Conservation (phyloP, 139 green algal species). For the Medakamo hakoo region DNA sequence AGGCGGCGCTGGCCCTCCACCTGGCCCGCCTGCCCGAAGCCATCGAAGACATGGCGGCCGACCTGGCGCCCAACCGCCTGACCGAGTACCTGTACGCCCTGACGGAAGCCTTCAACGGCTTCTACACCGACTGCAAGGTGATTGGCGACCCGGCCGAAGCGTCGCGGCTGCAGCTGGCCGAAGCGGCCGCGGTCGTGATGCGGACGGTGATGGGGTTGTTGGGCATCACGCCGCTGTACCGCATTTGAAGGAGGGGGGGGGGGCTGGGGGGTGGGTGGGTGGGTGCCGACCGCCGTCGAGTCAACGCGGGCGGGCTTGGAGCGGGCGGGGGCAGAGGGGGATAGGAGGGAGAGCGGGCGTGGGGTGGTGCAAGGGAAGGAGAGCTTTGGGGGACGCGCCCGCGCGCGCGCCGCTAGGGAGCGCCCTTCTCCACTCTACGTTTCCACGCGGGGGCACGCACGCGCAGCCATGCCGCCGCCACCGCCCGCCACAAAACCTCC, state of each 20-base stretch:
- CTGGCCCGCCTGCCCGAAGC: slow-evolving; percentile 55
- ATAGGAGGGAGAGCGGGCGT: too few relatives aligned
- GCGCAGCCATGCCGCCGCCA: too few relatives aligned
- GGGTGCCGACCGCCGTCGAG: too few relatives aligned
- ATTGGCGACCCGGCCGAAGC: slow-evolving; percentile 66
- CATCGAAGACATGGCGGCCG: slow-evolving; percentile 58
- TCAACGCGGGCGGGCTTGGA: too few relatives aligned
- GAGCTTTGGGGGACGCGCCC: too few relatives aligned
- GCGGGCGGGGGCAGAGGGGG: too few relatives aligned
- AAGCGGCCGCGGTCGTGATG: slow-evolving; percentile 76
- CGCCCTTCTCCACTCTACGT: too few relatives aligned
- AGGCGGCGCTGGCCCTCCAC: slow-evolving; percentile 45
- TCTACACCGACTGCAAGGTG: slow-evolving; percentile 89
- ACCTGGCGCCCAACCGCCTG: slow-evolving; percentile 75
- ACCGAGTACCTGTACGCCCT: slow-evolving; percentile 93
- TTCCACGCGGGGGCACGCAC: too few relatives aligned
- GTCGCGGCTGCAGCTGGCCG: slow-evolving; percentile 70
- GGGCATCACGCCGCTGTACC: slow-evolving; percentile 81
- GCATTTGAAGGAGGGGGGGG: slow-evolving; percentile 41
- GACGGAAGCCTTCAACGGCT: slow-evolving; percentile 69
- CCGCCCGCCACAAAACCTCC: too few relatives aligned
- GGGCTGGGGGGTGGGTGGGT: too few relatives aligned
- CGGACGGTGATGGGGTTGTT: slow-evolving; percentile 82
- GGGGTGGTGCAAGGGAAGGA: too few relatives aligned
- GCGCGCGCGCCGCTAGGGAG: too few relatives aligned